Evolutionary conservation across 2,329 filamentous ascomycete genomes (phyloP).

Genomic region (Tolypocladium ovalisporum): DNA sequence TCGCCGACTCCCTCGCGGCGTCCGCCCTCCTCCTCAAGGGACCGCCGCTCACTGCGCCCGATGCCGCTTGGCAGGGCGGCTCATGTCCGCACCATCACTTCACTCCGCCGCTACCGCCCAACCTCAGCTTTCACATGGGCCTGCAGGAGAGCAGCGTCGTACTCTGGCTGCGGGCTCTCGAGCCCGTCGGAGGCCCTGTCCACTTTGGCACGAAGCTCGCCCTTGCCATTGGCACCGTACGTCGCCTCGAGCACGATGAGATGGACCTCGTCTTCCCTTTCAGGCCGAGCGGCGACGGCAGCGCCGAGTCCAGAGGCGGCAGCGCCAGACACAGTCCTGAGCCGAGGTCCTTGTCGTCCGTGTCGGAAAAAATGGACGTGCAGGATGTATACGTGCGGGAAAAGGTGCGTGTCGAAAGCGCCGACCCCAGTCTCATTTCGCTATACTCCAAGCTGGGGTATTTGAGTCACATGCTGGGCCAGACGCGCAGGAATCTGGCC

Average conservation of each 20-base stretch:
- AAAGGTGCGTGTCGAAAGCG: slow-evolving; percentile 80
- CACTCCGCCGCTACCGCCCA: slow-evolving; percentile 34
- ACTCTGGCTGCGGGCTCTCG: slow-evolving; percentile 58
- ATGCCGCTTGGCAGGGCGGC: slow-evolving; percentile 31
- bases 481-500: slow-evolving; percentile 60
- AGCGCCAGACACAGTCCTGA: slow-evolving; percentile 14
- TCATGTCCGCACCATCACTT: slow-evolving; percentile 35
- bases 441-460: slow-evolving; percentile 74
- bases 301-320: slow-evolving; percentile 12
- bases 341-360: slow-evolving; percentile 8
- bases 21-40: slow-evolving; percentile 46
- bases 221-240: slow-evolving; percentile 54
- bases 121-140: slow-evolving; percentile 63
- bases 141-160: slow-evolving; percentile 62
- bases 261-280: slow-evolving; percentile 66
- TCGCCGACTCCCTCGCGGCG: slow-evolving; percentile 42
- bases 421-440: slow-evolving; percentile 77
- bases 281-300: slow-evolving; percentile 20
- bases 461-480: slow-evolving; percentile 59
- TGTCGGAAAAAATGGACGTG: slow-evolving; percentile 11
- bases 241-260: slow-evolving; percentile 66
- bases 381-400: slow-evolving; percentile 74
- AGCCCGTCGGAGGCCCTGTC: slow-evolving; percentile 51
- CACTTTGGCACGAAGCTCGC: slow-evolving; percentile 57
- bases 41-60: slow-evolving; percentile 25